Conservation (phyloP, 768 basidiomycete species). For the Rhodosporidiobolus odoratus region DNA sequence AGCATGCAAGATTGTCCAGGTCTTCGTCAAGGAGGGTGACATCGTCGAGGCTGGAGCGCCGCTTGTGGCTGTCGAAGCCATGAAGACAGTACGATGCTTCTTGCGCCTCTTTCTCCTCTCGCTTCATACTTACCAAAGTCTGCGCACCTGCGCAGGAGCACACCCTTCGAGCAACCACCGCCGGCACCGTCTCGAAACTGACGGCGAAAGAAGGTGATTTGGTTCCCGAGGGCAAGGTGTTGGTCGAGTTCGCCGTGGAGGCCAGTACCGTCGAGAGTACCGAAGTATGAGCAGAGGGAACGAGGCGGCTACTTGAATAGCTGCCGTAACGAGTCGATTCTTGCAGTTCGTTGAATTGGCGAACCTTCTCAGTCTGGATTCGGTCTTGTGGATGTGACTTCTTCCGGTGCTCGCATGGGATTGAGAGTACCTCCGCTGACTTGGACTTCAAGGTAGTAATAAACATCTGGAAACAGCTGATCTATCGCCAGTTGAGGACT, state of each 20-base stretch:
- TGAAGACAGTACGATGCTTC: constrained; percentile 63
- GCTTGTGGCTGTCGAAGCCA: constrained; percentile 81
- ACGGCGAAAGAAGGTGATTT: neutral
- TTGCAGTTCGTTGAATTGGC: too few relatives aligned
- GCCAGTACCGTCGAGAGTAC: too few relatives aligned
- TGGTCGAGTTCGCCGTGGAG: neutral
- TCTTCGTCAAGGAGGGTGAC: constrained; percentile 71
- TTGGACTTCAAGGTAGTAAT: too few relatives aligned
- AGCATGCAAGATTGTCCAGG: constrained; percentile 66
- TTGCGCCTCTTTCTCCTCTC: neutral
- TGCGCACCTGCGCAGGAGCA: neutral
- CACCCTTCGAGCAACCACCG: neutral
- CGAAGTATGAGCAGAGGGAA: too few relatives aligned
- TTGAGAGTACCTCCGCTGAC: too few relatives aligned
- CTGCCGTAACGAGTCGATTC: too few relatives aligned
- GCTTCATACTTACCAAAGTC: neutral
- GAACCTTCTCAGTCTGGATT: too few relatives aligned
- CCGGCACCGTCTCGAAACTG: neutral
- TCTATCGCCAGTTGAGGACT: too few relatives aligned
- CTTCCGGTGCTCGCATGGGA: too few relatives aligned
- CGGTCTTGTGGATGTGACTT: too few relatives aligned
- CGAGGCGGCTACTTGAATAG: too few relatives aligned
- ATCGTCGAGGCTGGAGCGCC: constrained; percentile 72
- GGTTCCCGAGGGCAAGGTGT: neutral
- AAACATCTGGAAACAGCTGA: too few relatives aligned